These are phyloP conservation scores for Neonectria ditissima DNA, from an alignment of 2,329 filamentous ascomycete genomes.

Conservation along the genomic window DNA sequence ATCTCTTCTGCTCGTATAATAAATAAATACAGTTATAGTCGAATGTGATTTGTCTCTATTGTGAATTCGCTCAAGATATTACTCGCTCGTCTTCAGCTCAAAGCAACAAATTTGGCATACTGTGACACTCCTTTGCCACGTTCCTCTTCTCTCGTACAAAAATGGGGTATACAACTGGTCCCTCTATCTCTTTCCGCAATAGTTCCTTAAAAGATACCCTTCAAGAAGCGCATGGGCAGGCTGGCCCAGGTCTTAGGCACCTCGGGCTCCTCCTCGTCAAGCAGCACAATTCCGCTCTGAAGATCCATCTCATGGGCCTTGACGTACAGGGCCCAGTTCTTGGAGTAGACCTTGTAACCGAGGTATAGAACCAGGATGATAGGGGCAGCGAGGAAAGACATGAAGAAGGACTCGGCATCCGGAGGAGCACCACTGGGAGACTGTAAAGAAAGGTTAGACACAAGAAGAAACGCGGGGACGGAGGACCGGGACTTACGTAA, in stretches of 20 bases:
- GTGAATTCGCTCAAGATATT: conserved; percentile 18
- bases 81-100: conserved; percentile 30
- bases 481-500: conserved; percentile 23
- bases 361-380: conserved; percentile 76
- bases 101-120: conserved; percentile 20
- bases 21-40: not conserved
- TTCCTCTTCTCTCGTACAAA: conserved; percentile 23
- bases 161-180: conserved; percentile 38
- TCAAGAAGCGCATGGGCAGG: conserved; percentile 38
- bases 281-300: conserved; percentile 79
- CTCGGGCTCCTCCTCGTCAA: conserved; percentile 83
- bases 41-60: conserved; percentile 9
- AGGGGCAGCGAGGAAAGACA: conserved; percentile 76
- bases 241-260: conserved; percentile 77
- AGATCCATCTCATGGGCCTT: conserved; percentile 83
- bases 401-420: conserved; percentile 76
- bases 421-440: conserved; percentile 72
- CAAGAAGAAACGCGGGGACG: no score
- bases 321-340: conserved; percentile 70
- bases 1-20: not conserved
- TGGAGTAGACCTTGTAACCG: conserved; percentile 79
- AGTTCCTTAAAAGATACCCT: conserved; percentile 37
- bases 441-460: conserved; percentile 2
- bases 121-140: conserved; percentile 14
- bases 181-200: conserved; percentile 20